These are phyloP conservation scores for Suillus ampliporus DNA, from an alignment of 768 basidiomycete genomes.

Conservation along the genomic window DNA sequence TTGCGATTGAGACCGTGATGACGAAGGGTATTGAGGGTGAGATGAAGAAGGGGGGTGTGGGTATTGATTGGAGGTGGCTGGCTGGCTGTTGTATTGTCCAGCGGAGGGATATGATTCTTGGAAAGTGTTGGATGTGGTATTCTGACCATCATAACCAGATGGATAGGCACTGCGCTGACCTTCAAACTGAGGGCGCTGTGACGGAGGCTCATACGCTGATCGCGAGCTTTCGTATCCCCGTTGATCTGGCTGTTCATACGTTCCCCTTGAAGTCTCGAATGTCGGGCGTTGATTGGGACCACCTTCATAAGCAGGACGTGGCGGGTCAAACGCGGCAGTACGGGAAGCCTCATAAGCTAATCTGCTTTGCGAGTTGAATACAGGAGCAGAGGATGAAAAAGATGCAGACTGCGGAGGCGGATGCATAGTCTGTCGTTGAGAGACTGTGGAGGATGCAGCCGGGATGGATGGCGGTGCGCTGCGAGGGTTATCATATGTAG, in stretches of 20 bases:
- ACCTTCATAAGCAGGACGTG: slow-evolving; percentile 20
- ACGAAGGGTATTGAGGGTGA: slow-evolving; percentile 30
- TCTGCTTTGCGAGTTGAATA: slow-evolving; percentile 9
- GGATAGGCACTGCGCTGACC: slow-evolving; percentile 27
- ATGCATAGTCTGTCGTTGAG: slow-evolving; percentile 2
- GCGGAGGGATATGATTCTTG: slow-evolving; percentile 30
- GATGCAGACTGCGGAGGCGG: not conserved
- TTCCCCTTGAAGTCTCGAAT: slow-evolving; percentile 13
- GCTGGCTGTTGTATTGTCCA: slow-evolving; percentile 21
- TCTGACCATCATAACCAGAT: slow-evolving; percentile 28
- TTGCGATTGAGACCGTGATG: slow-evolving; percentile 32
- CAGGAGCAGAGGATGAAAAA: not conserved
- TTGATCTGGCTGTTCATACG: slow-evolving; percentile 36
- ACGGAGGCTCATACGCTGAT: slow-evolving; percentile 29
- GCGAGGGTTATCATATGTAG: slow-evolving; percentile 15
- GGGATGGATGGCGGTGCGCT: slow-evolving; percentile 5
- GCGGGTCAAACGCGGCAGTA: not conserved
- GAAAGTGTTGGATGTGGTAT: slow-evolving; percentile 19
- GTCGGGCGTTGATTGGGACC: slow-evolving; percentile 9
- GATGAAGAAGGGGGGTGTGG: slow-evolving; percentile 24
- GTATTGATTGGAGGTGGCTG: slow-evolving; percentile 29
- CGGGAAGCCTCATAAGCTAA: not conserved
- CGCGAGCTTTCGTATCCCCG: slow-evolving; percentile 36
- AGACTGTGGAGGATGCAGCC: not conserved
- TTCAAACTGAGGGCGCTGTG: slow-evolving; percentile 21